These are phyloP conservation scores for Meripilus lineatus DNA, from an alignment of 1,284 basidiomycete genomes.

Conservation along the genomic window DNA sequence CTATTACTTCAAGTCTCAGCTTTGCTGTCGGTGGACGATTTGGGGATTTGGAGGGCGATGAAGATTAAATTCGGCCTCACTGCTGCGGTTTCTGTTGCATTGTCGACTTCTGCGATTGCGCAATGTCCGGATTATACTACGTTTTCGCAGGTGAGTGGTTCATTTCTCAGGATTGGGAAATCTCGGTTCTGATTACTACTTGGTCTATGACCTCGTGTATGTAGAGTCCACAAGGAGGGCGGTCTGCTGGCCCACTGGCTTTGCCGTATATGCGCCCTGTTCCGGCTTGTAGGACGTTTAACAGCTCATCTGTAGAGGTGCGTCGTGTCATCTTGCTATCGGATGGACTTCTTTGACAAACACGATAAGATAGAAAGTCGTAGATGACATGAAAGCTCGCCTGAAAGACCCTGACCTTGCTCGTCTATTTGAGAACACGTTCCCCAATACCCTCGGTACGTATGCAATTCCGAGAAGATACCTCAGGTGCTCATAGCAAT, in stretches of 20 bases:
- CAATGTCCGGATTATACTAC: constrained; percentile 61
- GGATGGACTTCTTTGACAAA: neutral
- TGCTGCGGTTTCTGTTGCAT: constrained; percentile 16
- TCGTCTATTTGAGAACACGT: constrained; percentile 71
- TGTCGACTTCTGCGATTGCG: constrained; percentile 25
- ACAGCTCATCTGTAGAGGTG: constrained; percentile 68
- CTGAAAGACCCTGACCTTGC: constrained; percentile 72
- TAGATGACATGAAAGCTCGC: constrained; percentile 61
- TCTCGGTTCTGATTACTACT: neutral
- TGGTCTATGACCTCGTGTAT: neutral
- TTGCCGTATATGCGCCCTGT: constrained; percentile 69
- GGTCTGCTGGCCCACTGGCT: constrained; percentile 53
- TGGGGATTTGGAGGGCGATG: constrained; percentile 1
- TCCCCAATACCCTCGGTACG: constrained; percentile 70
- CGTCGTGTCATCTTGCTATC: neutral
- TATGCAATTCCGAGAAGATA: constrained; percentile 9
- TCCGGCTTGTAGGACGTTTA: constrained; percentile 67
- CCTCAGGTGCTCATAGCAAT: neutral
- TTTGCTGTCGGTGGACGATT: too few relatives aligned
- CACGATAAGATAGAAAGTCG: constrained; percentile 50
- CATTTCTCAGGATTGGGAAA: constrained; percentile 1
- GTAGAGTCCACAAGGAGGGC: constrained; percentile 52
- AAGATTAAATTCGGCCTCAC: constrained; percentile 10
- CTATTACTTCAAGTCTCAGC: too few relatives aligned
- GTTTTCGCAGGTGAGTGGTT: constrained; percentile 49